phyloP scores from a whole-genome alignment of 2,329 filamentous ascomycete species.

The Monilinia vaccinii-corymbosi region DNA sequence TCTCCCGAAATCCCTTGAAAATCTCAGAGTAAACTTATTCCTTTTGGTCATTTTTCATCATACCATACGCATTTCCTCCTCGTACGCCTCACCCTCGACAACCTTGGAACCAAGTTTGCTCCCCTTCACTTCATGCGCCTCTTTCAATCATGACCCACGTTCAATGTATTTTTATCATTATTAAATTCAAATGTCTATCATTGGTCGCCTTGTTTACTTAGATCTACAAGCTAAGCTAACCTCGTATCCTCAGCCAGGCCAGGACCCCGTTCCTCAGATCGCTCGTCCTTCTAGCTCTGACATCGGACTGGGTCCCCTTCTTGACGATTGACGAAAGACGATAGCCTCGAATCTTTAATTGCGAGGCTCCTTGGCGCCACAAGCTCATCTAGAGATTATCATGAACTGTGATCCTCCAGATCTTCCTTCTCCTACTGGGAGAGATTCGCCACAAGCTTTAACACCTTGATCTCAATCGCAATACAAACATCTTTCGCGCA shows the following conservation, averaged over 20 bases:
- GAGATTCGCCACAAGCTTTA: slow-evolving; percentile 28
- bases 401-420: slow-evolving; percentile 30
- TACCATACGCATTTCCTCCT: not conserved
- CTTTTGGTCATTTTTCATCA: not conserved
- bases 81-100: not conserved
- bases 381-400: slow-evolving; percentile 24
- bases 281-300: slow-evolving; percentile 1
- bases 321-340: slow-evolving; percentile 11
- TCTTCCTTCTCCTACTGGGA: slow-evolving; percentile 29
- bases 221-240: slow-evolving; percentile 6
- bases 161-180: slow-evolving; percentile 1
- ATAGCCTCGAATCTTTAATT: slow-evolving; percentile 17
- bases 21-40: too few relatives aligned
- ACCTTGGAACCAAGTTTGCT: slow-evolving; percentile 3
- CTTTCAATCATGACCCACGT: not conserved
- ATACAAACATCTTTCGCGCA: not conserved
- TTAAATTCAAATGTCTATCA: not conserved
- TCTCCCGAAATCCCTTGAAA: too few relatives aligned
- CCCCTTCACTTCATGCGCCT: not conserved
- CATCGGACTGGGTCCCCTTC: slow-evolving; percentile 3
- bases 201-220: slow-evolving; percentile 17
- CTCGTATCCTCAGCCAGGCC: not conserved
- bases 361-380: slow-evolving; percentile 21
- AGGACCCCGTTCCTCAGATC: slow-evolving; percentile 1
- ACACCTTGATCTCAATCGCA: slow-evolving; percentile 25